Conservation (phyloP, 179 eudicot genomes). For the Beta lomatogona region DNA sequence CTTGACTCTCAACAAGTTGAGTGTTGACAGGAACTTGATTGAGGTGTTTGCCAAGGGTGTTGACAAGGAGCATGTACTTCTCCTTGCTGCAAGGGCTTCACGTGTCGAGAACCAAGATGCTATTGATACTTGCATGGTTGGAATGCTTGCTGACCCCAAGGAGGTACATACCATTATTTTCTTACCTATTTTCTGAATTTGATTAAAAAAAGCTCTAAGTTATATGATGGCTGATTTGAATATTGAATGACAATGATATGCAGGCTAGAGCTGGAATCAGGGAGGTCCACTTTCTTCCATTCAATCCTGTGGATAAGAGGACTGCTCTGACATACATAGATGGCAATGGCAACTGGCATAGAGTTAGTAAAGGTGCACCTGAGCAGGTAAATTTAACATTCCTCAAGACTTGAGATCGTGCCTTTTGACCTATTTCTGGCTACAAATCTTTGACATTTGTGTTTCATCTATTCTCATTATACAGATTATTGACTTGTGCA, state of each 20-base stretch:
- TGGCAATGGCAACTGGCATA: conserved; percentile 59
- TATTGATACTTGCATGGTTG: conserved; percentile 67
- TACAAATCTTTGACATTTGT: conserved; percentile 5
- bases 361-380: conserved; percentile 86
- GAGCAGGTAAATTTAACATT: conserved; percentile 54
- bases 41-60: conserved; percentile 68
- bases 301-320: conserved; percentile 84
- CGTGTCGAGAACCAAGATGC: conserved; percentile 77
- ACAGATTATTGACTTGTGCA: conserved; percentile 66
- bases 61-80: conserved; percentile 57
- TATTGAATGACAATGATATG: conserved; percentile 7
- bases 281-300: conserved; percentile 80
- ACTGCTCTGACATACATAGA: conserved; percentile 79
- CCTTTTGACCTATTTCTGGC: conserved; percentile 10
- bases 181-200: neutral
- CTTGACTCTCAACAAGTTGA: conserved; percentile 63
- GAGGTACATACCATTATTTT: conserved; percentile 42
- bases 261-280: conserved; percentile 80
- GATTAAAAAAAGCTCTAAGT: neutral
- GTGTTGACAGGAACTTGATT: conserved; percentile 63
- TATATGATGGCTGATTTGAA: conserved; percentile 10
- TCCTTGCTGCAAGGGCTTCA: conserved; percentile 71
- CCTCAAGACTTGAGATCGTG: neutral
- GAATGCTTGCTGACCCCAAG: conserved; percentile 74
- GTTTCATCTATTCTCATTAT: conserved; percentile 1